Percentiles rank a stretch among this genome's conserved stretches.
Evolutionary conservation across 345 rosid species (phyloP).

Genomic region (Heritiera fomes): DNA sequence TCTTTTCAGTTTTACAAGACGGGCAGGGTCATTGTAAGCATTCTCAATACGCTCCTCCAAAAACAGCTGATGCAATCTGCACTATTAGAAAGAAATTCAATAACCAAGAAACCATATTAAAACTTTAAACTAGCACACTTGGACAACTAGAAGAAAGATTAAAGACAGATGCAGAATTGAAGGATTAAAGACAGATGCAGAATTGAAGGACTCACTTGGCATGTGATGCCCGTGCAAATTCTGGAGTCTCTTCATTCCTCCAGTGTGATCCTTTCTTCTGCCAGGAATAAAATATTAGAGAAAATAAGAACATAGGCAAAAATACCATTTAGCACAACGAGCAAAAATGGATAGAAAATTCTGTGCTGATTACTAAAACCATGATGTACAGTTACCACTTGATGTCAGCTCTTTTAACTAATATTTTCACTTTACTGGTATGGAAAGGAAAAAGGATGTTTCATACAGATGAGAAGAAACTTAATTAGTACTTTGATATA

Average conservation of each 20-base stretch:
- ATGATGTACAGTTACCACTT: not conserved
- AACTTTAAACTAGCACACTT: conserved; percentile 11
- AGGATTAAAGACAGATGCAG: conserved; percentile 24
- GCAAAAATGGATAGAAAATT: not conserved
- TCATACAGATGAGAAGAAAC: not conserved
- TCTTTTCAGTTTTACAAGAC: conserved; percentile 85
- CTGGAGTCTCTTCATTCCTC: conserved; percentile 87
- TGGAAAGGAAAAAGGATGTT: not conserved
- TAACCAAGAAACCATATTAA: conserved; percentile 23
- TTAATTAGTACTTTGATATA: not conserved
- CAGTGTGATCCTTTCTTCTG: conserved; percentile 84
- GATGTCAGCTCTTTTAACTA: not conserved
- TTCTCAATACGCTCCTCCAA: conserved; percentile 80
- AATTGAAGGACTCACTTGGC: conserved; percentile 66
- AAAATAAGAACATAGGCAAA: not conserved
- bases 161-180: conserved; percentile 22
- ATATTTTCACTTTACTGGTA: not conserved
- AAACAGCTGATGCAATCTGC: conserved; percentile 92
- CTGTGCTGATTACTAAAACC: not conserved
- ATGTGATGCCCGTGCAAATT: conserved; percentile 62
- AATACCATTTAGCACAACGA: not conserved
- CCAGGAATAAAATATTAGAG: conserved; percentile 23
- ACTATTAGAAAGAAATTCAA: conserved; percentile 39
- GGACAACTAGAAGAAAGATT: conserved; percentile 21
- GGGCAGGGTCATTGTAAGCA: conserved; percentile 69